Evolutionary conservation across 805 yeast genomes (phyloP).

Genomic region (Monosporozyma siamensis): DNA sequence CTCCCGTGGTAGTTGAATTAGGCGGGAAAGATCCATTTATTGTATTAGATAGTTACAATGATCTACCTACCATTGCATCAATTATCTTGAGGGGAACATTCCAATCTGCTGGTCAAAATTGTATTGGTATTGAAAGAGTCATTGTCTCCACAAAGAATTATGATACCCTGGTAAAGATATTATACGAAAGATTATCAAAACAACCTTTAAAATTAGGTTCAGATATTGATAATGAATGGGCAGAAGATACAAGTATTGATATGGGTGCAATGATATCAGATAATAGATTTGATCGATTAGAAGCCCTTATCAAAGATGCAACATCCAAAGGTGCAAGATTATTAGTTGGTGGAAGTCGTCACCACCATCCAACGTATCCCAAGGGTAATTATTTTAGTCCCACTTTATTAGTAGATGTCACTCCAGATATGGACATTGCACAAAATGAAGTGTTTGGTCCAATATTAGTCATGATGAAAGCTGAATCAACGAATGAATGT

Average conservation of each 20-base stretch:
- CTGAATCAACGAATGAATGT: slow-evolving; percentile 56
- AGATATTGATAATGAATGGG: slow-evolving; percentile 63
- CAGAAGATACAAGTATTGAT: slow-evolving; percentile 62
- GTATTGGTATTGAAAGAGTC: slow-evolving; percentile 94
- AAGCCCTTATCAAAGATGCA: slow-evolving; percentile 61
- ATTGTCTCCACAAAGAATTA: slow-evolving; percentile 69
- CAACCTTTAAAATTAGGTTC: slow-evolving; percentile 65
- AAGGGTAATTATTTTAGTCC: slow-evolving; percentile 93
- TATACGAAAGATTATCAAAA: slow-evolving; percentile 47
- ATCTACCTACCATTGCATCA: slow-evolving; percentile 53
- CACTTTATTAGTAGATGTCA: slow-evolving; percentile 76
- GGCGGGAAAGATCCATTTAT: slow-evolving; percentile 95
- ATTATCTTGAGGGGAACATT: slow-evolving; percentile 89
- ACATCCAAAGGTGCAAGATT: slow-evolving; percentile 73
- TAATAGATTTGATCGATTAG: slow-evolving; percentile 59
- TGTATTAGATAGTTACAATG: slow-evolving; percentile 71
- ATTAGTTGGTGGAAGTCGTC: slow-evolving; percentile 72
- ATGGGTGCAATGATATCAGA: slow-evolving; percentile 93
- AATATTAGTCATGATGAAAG: slow-evolving; percentile 68
- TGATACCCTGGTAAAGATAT: slow-evolving; percentile 46
- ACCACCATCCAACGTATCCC: slow-evolving; percentile 83
- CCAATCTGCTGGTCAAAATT: slow-evolving; percentile 96
- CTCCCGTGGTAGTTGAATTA: slow-evolving; percentile 90
- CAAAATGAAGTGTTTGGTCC: slow-evolving; percentile 95
- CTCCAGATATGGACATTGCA: slow-evolving; percentile 68